phyloP scores from a whole-genome alignment of 352 stramenopile species.

The Phytophthora cryptogea region DNA sequence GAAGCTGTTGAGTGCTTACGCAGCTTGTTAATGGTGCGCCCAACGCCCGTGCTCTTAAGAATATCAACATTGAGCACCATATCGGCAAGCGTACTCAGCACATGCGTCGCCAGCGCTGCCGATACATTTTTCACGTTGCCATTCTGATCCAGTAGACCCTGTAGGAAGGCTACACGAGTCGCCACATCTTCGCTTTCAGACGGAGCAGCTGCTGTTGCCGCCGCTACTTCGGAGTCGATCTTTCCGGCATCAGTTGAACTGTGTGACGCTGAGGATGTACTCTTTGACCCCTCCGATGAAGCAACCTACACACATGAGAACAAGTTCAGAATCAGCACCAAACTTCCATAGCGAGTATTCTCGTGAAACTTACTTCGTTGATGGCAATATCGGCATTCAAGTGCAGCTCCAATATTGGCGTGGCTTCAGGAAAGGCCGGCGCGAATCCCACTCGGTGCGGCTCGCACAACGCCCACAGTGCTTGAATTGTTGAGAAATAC shows the following conservation, averaged over 20 bases:
- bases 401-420: slow-evolving; percentile 57
- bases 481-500: slow-evolving; percentile 63
- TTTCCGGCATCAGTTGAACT: slow-evolving; percentile 2
- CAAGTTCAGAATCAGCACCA: slow-evolving; percentile 9
- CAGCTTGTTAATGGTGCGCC: slow-evolving; percentile 87
- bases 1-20: slow-evolving; percentile 70
- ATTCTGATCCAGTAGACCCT: slow-evolving; percentile 75
- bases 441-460: slow-evolving; percentile 55
- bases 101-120: slow-evolving; percentile 64
- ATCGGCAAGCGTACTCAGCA: slow-evolving; percentile 66
- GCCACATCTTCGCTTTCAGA: slow-evolving; percentile 56
- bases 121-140: slow-evolving; percentile 78
- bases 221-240: slow-evolving; percentile 26
- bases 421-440: slow-evolving; percentile 59
- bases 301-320: slow-evolving; percentile 13
- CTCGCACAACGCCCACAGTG: slow-evolving; percentile 56
- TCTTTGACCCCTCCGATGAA: not conserved
- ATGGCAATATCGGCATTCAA: slow-evolving; percentile 59
- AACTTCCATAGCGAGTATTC: not conserved
- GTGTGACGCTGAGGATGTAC: not conserved
- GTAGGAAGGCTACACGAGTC: slow-evolving; percentile 70
- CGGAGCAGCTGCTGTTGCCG: slow-evolving; percentile 20
- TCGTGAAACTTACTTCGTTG: slow-evolving; percentile 20
- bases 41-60: slow-evolving; percentile 81
- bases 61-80: slow-evolving; percentile 85